A percentile compares a stretch with the other conserved stretches of the same genome.
phyloP scores from a whole-genome alignment of 2,329 filamentous ascomycete genomes.

The Colletotrichum sp. region DNA sequence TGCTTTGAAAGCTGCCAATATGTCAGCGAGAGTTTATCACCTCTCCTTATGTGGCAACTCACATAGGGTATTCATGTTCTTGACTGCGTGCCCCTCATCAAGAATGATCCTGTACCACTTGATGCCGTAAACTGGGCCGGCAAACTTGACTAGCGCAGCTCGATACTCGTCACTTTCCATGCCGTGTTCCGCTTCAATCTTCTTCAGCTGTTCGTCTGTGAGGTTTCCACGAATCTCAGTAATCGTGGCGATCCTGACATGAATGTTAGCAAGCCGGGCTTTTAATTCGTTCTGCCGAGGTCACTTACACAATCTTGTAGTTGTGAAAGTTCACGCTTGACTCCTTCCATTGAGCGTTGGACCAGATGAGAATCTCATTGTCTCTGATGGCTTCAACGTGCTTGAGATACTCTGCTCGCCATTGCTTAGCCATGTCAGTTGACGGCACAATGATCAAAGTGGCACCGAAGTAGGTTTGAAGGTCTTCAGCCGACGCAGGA shows the following conservation, averaged over 20 bases:
- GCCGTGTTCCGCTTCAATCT: not conserved
- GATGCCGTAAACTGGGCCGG: constrained; percentile 35
- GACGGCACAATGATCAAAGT: constrained; percentile 39
- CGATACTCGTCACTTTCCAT: constrained; percentile 24
- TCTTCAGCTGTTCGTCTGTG: not conserved
- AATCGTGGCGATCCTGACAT: not conserved
- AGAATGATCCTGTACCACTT: constrained; percentile 58
- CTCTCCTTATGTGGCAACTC: not conserved
- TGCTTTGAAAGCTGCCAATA: not conserved
- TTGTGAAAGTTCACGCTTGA: too few species aligned
- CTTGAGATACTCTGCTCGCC: not conserved
- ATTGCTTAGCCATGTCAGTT: not conserved
- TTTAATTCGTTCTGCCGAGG: too few species aligned
- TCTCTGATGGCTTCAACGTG: not conserved
- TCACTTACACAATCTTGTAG: too few species aligned
- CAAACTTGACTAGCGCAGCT: constrained; percentile 29
- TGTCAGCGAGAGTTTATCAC: not conserved
- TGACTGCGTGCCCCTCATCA: constrained; percentile 63
- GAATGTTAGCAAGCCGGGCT: too few species aligned
- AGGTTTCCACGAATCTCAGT: constrained; percentile 8
- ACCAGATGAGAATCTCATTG: not conserved
- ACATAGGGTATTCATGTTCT: constrained; percentile 46
- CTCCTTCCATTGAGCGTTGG: too few species aligned
- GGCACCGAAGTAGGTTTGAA: constrained; percentile 33
- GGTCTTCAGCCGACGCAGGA: constrained; percentile 39